Conservation (phyloP, 2,329 filamentous ascomycete genomes). For the Penicillium expansum region DNA sequence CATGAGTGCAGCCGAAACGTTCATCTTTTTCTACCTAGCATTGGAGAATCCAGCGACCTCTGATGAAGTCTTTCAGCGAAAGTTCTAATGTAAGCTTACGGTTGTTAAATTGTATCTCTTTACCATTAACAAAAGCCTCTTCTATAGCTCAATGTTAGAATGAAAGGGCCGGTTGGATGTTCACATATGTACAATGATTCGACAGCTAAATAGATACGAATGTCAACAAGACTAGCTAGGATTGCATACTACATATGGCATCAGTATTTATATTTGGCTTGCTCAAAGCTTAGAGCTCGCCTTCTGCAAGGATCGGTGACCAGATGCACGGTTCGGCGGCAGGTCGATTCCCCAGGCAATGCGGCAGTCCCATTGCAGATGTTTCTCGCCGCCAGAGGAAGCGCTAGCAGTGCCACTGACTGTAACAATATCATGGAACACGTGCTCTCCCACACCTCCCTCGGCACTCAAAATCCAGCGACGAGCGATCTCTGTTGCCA, state of each 20-base stretch:
- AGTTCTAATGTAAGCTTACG: too few species aligned
- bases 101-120: too few species aligned
- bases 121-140: too few species aligned
- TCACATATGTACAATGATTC: background rate
- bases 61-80: too few species aligned
- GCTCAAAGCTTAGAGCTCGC: conserved; percentile 9
- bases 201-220: background rate
- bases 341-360: conserved; percentile 25
- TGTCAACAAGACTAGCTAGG: too few species aligned
- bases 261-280: background rate
- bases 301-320: conserved; percentile 24
- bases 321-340: conserved; percentile 18
- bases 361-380: conserved; percentile 23
- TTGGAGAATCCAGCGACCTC: too few species aligned
- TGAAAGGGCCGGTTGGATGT: background rate
- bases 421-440: conserved; percentile 25
- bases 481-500: conserved; percentile 36
- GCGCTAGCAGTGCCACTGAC: background rate
- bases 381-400: conserved; percentile 10
- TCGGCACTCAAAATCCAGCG: conserved; percentile 37
- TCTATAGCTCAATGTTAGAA: too few species aligned
- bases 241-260: background rate
- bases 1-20: too few species aligned
- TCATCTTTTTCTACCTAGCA: too few species aligned
- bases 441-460: conserved; percentile 31